Evolutionary conservation across 768 basidiomycete genomes (phyloP).

Genomic region (Suillus alpinus): DNA sequence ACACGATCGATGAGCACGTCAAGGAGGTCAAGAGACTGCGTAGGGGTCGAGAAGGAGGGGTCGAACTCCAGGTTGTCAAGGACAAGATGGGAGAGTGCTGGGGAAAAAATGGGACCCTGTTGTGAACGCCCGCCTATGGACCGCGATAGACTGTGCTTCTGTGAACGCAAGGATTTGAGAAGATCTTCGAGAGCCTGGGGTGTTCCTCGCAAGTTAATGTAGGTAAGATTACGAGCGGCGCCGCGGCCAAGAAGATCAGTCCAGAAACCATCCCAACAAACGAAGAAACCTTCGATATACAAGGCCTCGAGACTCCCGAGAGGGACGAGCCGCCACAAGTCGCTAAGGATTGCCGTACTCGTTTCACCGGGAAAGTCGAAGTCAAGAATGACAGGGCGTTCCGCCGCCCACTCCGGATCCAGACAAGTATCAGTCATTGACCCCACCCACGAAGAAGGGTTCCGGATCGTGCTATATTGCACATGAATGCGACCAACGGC

Average conservation of each 20-base stretch:
- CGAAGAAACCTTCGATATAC: background rate
- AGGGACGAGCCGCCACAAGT: background rate
- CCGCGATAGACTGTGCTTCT: background rate
- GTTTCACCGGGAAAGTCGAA: background rate
- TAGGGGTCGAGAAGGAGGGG: background rate
- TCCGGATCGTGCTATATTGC: background rate
- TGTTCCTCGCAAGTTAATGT: background rate
- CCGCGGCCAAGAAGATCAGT: background rate
- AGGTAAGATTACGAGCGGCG: background rate
- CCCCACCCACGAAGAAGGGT: background rate
- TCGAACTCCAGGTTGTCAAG: background rate
- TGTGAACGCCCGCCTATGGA: background rate
- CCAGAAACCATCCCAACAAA: slow-evolving; percentile 1
- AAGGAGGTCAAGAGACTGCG: background rate
- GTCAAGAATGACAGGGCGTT: background rate
- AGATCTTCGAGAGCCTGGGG: background rate
- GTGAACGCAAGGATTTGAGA: background rate
- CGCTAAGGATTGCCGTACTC: background rate
- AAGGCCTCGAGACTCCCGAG: background rate
- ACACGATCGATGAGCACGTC: slow-evolving; percentile 6
- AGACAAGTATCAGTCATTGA: background rate
- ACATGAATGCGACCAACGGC: background rate
- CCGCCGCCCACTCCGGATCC: background rate
- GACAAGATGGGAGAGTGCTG: background rate
- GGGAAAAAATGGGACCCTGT: background rate